Evolutionary conservation across 768 basidiomycete species (phyloP).

Genomic region (Suillus variegatus): DNA sequence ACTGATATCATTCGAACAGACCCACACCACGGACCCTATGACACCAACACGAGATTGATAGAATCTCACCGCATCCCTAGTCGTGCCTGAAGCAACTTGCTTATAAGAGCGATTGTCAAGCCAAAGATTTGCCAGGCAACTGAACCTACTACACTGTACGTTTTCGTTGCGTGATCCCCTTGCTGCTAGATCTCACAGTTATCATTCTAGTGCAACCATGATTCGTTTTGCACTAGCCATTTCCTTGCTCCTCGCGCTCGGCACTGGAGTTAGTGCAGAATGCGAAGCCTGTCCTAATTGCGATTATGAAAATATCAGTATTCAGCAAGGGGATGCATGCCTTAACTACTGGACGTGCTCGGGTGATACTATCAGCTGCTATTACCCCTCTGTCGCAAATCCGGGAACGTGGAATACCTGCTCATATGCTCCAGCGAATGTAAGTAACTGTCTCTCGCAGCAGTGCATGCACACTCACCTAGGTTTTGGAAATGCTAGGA

Average conservation of each 20-base stretch:
- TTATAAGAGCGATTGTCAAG: neutral
- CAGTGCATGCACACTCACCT: neutral
- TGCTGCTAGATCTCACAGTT: neutral
- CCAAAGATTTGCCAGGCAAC: neutral
- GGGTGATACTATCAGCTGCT: neutral
- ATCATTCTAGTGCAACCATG: neutral
- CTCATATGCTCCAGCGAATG: neutral
- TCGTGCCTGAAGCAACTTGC: neutral
- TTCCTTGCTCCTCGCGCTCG: neutral
- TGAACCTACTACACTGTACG: neutral
- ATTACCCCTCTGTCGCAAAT: slow-evolving; percentile 2
- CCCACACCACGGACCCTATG: neutral
- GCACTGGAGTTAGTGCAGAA: neutral
- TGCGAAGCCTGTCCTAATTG: slow-evolving; percentile 3
- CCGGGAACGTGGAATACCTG: neutral
- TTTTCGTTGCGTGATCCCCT: neutral
- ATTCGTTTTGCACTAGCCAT: neutral
- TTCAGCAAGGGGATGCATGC: neutral
- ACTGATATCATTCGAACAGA: neutral
- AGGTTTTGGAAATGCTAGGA: neutral
- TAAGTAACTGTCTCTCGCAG: neutral
- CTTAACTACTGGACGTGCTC: slow-evolving; percentile 4
- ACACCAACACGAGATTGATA: neutral
- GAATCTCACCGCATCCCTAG: neutral
- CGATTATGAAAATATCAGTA: neutral